These are phyloP conservation scores for Pseudogymnoascus sp. DNA, from an alignment of 2,329 filamentous ascomycete genomes.

Conservation along the genomic window DNA sequence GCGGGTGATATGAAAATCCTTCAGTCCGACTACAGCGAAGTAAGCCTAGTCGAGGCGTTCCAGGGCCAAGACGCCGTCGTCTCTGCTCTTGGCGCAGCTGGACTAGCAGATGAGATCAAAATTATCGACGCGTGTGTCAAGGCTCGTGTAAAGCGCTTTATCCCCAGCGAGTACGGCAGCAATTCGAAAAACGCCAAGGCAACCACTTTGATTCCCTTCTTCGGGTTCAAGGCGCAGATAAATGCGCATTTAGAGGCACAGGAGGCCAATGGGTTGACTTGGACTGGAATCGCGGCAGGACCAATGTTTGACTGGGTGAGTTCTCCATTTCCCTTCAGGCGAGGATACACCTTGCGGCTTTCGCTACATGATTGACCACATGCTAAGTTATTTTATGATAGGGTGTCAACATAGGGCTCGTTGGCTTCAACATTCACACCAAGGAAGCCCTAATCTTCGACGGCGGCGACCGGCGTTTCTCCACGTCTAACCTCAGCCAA, in stretches of 20 bases:
- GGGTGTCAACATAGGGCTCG: slow-evolving; percentile 23
- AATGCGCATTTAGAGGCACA: slow-evolving; percentile 29
- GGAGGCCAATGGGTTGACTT: slow-evolving; percentile 25
- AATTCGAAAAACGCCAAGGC: slow-evolving; percentile 27
- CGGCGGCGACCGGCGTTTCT: slow-evolving; percentile 26
- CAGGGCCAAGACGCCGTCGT: slow-evolving; percentile 37
- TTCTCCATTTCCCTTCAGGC: slow-evolving; percentile 16
- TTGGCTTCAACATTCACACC: slow-evolving; percentile 30
- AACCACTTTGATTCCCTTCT: slow-evolving; percentile 23
- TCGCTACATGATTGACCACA: not conserved
- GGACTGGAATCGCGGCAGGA: slow-evolving; percentile 31
- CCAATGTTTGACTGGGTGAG: slow-evolving; percentile 23
- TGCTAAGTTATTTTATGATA: slow-evolving; percentile 19
- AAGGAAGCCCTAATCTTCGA: slow-evolving; percentile 29
- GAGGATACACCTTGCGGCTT: slow-evolving; percentile 17
- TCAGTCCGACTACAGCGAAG: slow-evolving; percentile 10
- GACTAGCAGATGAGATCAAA: slow-evolving; percentile 41
- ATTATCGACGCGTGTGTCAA: slow-evolving; percentile 52
- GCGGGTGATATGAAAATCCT: slow-evolving; percentile 18
- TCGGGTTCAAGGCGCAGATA: slow-evolving; percentile 33
- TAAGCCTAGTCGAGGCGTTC: slow-evolving; percentile 22
- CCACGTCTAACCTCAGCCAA: slow-evolving; percentile 22
- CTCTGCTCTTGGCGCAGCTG: slow-evolving; percentile 36
- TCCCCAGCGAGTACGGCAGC: slow-evolving; percentile 49
- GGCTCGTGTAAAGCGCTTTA: slow-evolving; percentile 51